Conservation (phyloP, 768 basidiomycete species). For the Leccinum subgranulosum region DNA sequence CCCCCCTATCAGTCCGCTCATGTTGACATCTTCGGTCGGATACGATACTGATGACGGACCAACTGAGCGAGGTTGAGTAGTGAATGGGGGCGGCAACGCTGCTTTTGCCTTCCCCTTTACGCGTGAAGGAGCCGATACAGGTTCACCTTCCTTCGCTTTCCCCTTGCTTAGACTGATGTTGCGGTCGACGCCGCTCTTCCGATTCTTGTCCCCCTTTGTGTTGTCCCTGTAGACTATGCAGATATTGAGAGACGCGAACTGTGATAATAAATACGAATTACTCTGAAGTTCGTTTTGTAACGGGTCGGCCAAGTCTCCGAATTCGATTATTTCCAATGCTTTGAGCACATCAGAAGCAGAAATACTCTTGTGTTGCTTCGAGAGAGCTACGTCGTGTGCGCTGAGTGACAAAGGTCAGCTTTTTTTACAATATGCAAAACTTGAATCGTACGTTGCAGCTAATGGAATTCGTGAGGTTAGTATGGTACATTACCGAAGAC, state of each 20-base stretch:
- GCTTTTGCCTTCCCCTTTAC: conserved; percentile 32
- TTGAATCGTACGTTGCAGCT: conserved; percentile 45
- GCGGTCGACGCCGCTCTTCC: conserved; percentile 24
- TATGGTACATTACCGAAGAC: neutral
- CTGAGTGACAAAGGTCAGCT: conserved; percentile 36
- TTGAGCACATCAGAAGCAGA: conserved; percentile 88
- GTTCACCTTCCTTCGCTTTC: conserved; percentile 33
- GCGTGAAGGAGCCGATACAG: conserved; percentile 27
- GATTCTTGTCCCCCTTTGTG: conserved; percentile 58
- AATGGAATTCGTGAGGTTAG: conserved; percentile 2
- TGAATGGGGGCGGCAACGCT: conserved; percentile 25
- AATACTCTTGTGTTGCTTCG: conserved; percentile 84
- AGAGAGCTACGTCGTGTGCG: conserved; percentile 84
- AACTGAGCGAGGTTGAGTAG: conserved; percentile 27
- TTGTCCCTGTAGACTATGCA: conserved; percentile 61
- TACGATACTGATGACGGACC: conserved; percentile 28
- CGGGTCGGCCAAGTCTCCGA: conserved; percentile 63
- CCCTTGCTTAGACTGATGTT: conserved; percentile 27
- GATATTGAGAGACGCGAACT: neutral
- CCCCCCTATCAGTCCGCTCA: conserved; percentile 22
- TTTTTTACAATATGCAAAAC: neutral
- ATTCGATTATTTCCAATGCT: conserved; percentile 76
- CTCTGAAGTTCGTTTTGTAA: conserved; percentile 65
- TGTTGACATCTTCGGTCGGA: conserved; percentile 24
- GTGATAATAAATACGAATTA: conserved; percentile 21